Base-by-base conservation (phyloP, 495 filamentous ascomycete genomes). In the Pyrenula aspistea region DNA sequence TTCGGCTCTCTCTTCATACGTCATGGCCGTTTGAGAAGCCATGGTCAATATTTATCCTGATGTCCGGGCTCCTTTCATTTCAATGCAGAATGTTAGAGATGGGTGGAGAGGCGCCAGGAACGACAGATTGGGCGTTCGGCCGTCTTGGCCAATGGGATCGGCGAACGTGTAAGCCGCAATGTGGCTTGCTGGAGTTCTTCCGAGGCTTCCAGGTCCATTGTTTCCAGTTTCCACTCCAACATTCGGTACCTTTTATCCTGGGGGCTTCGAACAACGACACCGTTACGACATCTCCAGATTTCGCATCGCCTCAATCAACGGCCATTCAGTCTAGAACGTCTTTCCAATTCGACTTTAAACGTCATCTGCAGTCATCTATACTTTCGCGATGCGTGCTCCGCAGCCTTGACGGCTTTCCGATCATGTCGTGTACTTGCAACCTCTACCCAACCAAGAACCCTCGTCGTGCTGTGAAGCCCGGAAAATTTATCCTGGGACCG, bases 1-100 rank as follows among this genome's bases (percentile, higher is more conserved):
- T 53, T 62, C 63, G 49, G 73, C 74, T 52, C 74, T 71, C 49
- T 64, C 66, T 54, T 59, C 57, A 56, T 75, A 76, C 24, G 73
- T 63, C 60, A 73, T 66, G 65, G 70, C 67, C 53, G 74, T 76
- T 53, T 73, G 73, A 59, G 73, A 76, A 24, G 74, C 75, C 74
- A 77, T 77, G n/a, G n/a, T n/a, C n/a, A n/a, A n/a, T n/a, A n/a
- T n/a, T n/a, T n/a, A n/a, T n/a, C n/a, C n/a, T n/a, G n/a, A n/a
- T n/a, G n/a, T n/a, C n/a, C n/a, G n/a, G n/a, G n/a, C n/a, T n/a
- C n/a, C n/a, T n/a, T n/a, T n/a, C n/a, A n/a, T n/a, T n/a, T n/a
- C n/a, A n/a, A n/a, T n/a, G n/a, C n/a, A n/a, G n/a, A n/a, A n/a
- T n/a, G n/a, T n/a, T n/a, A n/a, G n/a, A n/a, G n/a, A n/a, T n/a